Evolutionary conservation across 2,329 filamentous ascomycete species (phyloP).

Genomic region (Cercospora beticola): DNA sequence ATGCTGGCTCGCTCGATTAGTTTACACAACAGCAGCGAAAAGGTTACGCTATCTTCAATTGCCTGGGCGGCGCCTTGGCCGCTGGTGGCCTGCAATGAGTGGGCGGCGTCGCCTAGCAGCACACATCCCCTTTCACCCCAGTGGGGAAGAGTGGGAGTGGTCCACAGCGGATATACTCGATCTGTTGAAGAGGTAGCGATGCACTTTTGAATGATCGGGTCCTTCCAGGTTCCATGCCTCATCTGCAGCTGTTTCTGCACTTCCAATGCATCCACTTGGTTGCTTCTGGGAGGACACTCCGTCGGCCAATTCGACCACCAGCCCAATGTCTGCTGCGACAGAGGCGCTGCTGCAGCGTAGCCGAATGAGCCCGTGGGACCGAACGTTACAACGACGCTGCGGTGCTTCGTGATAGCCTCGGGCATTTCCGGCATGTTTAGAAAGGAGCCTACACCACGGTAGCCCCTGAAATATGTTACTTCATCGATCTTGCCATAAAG

Average conservation of each 20-base stretch:
- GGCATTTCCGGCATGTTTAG: conserved; percentile 43
- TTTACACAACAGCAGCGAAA: conserved; percentile 42
- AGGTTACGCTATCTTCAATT: conserved; percentile 54
- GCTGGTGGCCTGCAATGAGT: conserved; percentile 54
- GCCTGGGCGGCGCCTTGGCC: conserved; percentile 58
- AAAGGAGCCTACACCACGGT: conserved; percentile 5
- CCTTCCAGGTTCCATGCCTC: conserved; percentile 49
- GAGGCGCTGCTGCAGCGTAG: conserved; percentile 43
- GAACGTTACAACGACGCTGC: conserved; percentile 40
- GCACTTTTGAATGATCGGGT: conserved; percentile 41
- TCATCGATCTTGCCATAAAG: too few species aligned
- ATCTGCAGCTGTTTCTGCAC: conserved; percentile 41
- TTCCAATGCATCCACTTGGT: neutral
- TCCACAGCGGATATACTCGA: conserved; percentile 52
- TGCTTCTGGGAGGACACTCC: neutral
- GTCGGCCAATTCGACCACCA: conserved; percentile 18
- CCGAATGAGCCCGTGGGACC: conserved; percentile 54
- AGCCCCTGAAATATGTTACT: conserved; percentile 17
- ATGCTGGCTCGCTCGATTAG: conserved; percentile 1
- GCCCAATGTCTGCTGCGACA: conserved; percentile 18
- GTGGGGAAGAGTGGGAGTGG: conserved; percentile 48
- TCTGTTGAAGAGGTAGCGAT: conserved; percentile 43
- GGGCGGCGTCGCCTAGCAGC: conserved; percentile 58
- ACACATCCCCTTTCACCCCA: conserved; percentile 52
- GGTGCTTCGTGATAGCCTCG: conserved; percentile 46